Evolutionary conservation across 768 basidiomycete species (phyloP), one percentile per base, ranked within the genome.

Genomic region (Boletellus ananas): DNA sequence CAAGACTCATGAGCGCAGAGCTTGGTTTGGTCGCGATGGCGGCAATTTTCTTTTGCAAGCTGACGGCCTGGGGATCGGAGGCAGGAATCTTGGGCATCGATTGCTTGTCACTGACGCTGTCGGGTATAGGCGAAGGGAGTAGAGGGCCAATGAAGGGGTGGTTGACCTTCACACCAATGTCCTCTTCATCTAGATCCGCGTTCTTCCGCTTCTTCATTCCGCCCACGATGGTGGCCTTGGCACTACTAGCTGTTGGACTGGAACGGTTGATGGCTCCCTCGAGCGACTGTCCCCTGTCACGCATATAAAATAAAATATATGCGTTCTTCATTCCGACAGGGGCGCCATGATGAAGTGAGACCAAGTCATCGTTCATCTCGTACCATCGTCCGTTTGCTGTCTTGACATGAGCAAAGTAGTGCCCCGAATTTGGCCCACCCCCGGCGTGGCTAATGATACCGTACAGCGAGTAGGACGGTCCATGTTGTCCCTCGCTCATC

Each of bases 371-470:
- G 70, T 99, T 95, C 85, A 94, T 94, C 71, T 92, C 85, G 70
- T 79, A 84, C 94, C 94, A 99, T 33, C 71, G 71, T 11, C 83
- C 85, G 31, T 79, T 72, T 33, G 74, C 76, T 35, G 81, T 76
- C 65, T 84, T 90, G 60, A 96, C 83, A 59, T 81, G 85, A 16
- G 94, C 86, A 56, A 83, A 92, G 70, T 99, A 99, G 68, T 99
- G 96, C 4, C 96, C 96, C 2, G 90, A 94, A 62, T 96, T 90
- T 13, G 94, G 92, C 6, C 94, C 93, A 36, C 82, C 77, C 45
- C 96, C 96, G 11, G 89, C 90, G 66, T 99, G 96, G 57, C 84
- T 92, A 47, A 97, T 90, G 52, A 98, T 82, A 27, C 89, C 94
- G 65, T 93, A 96, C 3, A 99, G 71, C 2, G 85, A 82, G 69